A percentile compares a stretch with the other conserved stretches of the same genome.
Evolutionary conservation across 1,139 yeast genomes (phyloP).

Genomic region (Kurtzmaniella quercitrusa): DNA sequence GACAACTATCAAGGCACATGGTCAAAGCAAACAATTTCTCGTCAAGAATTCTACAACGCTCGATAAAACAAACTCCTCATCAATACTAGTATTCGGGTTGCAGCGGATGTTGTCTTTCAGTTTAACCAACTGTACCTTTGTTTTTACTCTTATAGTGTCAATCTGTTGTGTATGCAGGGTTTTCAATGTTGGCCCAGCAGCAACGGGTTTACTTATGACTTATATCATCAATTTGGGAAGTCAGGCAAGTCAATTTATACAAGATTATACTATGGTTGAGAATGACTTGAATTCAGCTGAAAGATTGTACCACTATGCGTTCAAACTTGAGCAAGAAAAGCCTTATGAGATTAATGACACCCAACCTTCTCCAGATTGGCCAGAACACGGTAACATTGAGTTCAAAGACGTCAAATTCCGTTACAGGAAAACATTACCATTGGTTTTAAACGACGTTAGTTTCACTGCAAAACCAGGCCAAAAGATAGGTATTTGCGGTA

Average conservation of each 20-base stretch:
- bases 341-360: constrained; percentile 39
- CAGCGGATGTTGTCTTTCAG: constrained; percentile 45
- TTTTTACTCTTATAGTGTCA: constrained; percentile 36
- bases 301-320: constrained; percentile 41
- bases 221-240: constrained; percentile 45
- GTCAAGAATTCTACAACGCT: constrained; percentile 33
- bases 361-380: constrained; percentile 43
- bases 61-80: constrained; percentile 43
- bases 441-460: constrained; percentile 15
- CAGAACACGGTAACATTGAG: constrained; percentile 13
- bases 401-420: constrained; percentile 16
- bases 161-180: constrained; percentile 39
- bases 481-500: constrained; percentile 21
- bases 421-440: constrained; percentile 18
- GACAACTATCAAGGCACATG: constrained; percentile 39
- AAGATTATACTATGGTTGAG: constrained; percentile 45
- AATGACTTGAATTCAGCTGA: constrained; percentile 48
- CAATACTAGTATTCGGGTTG: constrained; percentile 36
- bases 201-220: constrained; percentile 41
- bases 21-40: constrained; percentile 28
- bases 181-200: constrained; percentile 38
- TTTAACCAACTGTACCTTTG: constrained; percentile 36
- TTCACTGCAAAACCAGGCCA: constrained; percentile 14
- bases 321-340: constrained; percentile 38
- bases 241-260: constrained; percentile 36